These are phyloP conservation scores for Canavalia ensiformis DNA, from an alignment of 306 rosid species.

Conservation along the genomic window DNA sequence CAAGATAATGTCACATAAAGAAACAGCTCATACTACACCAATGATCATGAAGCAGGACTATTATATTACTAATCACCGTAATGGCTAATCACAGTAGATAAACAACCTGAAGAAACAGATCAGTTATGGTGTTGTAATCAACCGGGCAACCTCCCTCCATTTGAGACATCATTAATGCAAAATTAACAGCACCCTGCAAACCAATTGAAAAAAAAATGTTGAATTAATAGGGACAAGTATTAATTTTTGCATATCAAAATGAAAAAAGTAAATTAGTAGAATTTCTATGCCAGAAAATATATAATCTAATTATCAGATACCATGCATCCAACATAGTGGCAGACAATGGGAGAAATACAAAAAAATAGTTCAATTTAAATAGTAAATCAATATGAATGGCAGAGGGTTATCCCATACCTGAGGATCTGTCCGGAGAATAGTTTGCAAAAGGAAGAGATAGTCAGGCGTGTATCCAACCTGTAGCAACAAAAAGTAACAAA, in stretches of 20 bases:
- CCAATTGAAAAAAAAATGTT: slow-evolving; percentile 33
- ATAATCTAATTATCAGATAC: slow-evolving; percentile 34
- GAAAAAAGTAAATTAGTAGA: not conserved
- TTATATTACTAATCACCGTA: slow-evolving; percentile 15
- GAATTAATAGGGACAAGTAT: not conserved
- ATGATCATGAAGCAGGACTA: slow-evolving; percentile 24
- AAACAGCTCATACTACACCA: not conserved
- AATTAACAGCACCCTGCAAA: slow-evolving; percentile 97
- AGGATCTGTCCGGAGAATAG: slow-evolving; percentile 96
- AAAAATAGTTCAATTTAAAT: slow-evolving; percentile 23
- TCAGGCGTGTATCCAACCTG: slow-evolving; percentile 99
- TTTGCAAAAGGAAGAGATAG: slow-evolving; percentile 95
- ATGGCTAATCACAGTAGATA: slow-evolving; percentile 33
- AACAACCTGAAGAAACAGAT: slow-evolving; percentile 96
- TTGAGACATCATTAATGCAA: slow-evolving; percentile 99
- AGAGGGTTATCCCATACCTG: slow-evolving; percentile 65
- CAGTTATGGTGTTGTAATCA: slow-evolving; percentile 98
- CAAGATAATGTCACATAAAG: slow-evolving; percentile 33
- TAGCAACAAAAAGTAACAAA: slow-evolving; percentile 48
- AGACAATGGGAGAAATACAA: slow-evolving; percentile 28
- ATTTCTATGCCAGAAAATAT: slow-evolving; percentile 21
- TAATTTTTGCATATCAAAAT: slow-evolving; percentile 51
- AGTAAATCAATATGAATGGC: not conserved
- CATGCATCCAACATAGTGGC: slow-evolving; percentile 5
- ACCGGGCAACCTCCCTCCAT: slow-evolving; percentile 99